A percentile compares a stretch with the other conserved stretches of the same genome.
Conservation (phyloP, 768 basidiomycete species). For the Astraeus odoratus region DNA sequence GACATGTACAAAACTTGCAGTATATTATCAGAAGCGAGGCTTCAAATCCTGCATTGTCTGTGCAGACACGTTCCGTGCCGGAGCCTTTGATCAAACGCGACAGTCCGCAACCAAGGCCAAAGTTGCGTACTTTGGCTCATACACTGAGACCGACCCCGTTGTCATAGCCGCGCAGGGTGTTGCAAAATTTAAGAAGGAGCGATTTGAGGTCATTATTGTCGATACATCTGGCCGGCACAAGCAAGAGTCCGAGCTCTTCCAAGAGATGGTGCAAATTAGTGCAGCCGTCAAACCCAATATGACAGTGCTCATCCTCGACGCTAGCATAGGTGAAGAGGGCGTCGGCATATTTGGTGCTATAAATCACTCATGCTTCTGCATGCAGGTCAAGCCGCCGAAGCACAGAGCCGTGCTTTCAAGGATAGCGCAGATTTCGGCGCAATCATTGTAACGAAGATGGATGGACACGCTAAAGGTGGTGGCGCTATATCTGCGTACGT, state of each 20-base stretch:
- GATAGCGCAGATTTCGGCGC: slow-evolving; percentile 97
- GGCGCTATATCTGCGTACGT: slow-evolving; percentile 98
- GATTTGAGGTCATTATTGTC: slow-evolving; percentile 97
- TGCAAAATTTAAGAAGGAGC: slow-evolving; percentile 94
- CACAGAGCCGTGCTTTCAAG: slow-evolving; percentile 95
- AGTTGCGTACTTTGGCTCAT: slow-evolving; percentile 97
- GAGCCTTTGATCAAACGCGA: slow-evolving; percentile 97
- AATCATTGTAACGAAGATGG: slow-evolving; percentile 99
- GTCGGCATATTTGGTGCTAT: background rate
- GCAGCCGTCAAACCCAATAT: slow-evolving; percentile 92
- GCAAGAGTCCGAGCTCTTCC: slow-evolving; percentile 93
- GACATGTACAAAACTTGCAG: slow-evolving; percentile 97
- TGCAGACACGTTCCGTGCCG: slow-evolving; percentile 98
- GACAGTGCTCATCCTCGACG: slow-evolving; percentile 93
- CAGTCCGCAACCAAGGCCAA: slow-evolving; percentile 99
- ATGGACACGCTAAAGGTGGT: slow-evolving; percentile 98
- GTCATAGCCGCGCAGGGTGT: slow-evolving; percentile 92
- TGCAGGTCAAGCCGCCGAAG: slow-evolving; percentile 92
- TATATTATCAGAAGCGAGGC: slow-evolving; percentile 94
- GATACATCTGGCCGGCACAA: slow-evolving; percentile 97
- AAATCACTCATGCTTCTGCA: slow-evolving; percentile 1
- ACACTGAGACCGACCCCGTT: slow-evolving; percentile 98
- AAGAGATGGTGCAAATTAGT: slow-evolving; percentile 97
- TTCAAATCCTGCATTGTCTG: slow-evolving; percentile 97
- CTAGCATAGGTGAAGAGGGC: slow-evolving; percentile 74